Base-by-base conservation (phyloP, 352 stramenopile genomes). In the Pythium guiyangense region DNA sequence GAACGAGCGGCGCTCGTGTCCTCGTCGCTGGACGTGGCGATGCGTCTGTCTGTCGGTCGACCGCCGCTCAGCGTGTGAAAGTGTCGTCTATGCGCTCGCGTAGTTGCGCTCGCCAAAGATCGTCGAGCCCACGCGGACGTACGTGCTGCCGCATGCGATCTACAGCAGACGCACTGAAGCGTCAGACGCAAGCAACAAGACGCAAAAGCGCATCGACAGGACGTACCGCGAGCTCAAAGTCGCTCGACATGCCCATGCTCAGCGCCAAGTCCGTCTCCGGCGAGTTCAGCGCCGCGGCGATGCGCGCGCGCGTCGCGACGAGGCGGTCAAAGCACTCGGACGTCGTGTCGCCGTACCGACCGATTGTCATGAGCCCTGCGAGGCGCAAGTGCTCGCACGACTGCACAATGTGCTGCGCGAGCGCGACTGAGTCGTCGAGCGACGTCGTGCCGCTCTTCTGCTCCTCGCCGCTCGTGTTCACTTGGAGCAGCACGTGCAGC, bases 161-260 rank as follows among this genome's bases (percentile, higher is more conserved):
- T 92, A 31, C 64, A 59, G 9, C 37, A 42, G 22, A 22, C 22
- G 22, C 22, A 1, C 22, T 22, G n/a, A n/a, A n/a, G n/a, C n/a
- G n/a, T n/a, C n/a, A n/a, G n/a, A n/a, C 22, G 22, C 22, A 22
- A 22, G 22, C 22, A 22, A 22, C 22, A 22, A 22, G 22, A 22
- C 22, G 1, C 22, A n/a, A 22, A 0, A 22, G 22, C 1, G 0
- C 22, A 22, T 22, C 1, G 15, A 57, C 26, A 48, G 3, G 46
- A 62, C 73, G 40, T 51, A 90, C 83, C 47, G 97, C 97, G 25
- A 96, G 80, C 67, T 99, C 93, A 71, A 94, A 99, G 69, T 99
- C 97, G 20, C 80, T 84, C n/a, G 90, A 98, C 97, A 99, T 99
- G 63, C 97, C 97, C 97, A 99, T 99, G 60, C 92, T 98, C 25